Evolutionary conservation across 192 early-diverging fungal species (phyloP).

Genomic region (Mortierella alpina): DNA sequence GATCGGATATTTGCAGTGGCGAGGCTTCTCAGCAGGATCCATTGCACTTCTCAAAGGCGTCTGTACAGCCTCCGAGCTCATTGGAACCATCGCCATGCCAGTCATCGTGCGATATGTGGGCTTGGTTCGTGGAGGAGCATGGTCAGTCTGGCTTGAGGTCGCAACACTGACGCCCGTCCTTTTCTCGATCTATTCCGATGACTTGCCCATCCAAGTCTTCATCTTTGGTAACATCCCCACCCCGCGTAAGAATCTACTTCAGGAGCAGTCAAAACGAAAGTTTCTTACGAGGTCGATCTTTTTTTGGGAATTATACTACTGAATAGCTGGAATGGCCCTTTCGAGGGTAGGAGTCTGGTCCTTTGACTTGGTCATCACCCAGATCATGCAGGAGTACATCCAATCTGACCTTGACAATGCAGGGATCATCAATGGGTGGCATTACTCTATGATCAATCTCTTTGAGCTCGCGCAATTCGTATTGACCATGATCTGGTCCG

Average conservation of each 20-base stretch:
- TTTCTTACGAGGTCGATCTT: not conserved
- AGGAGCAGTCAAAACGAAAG: not conserved
- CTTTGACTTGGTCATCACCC: constrained; percentile 51
- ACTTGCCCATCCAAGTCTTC: constrained; percentile 22
- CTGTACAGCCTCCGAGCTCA: constrained; percentile 40
- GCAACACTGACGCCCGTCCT: constrained; percentile 33
- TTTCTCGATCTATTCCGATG: constrained; percentile 37
- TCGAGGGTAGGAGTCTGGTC: constrained; percentile 51
- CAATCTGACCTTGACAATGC: constrained; percentile 9
- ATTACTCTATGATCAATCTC: constrained; percentile 48
- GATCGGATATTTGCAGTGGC: constrained; percentile 48
- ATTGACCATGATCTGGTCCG: constrained; percentile 50
- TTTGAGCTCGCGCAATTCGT: constrained; percentile 39
- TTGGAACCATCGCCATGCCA: constrained; percentile 31
- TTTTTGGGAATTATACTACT: not conserved
- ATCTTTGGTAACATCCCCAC: constrained; percentile 29
- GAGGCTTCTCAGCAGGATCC: constrained; percentile 30
- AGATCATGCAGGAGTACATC: constrained; percentile 45
- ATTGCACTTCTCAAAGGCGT: constrained; percentile 40
- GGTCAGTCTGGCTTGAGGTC: constrained; percentile 52
- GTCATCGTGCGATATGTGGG: constrained; percentile 36
- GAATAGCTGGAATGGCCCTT: constrained; percentile 46
- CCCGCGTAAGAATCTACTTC: not conserved
- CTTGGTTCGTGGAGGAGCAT: constrained; percentile 33
- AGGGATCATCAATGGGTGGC: constrained; percentile 48